phyloP scores from a whole-genome alignment of 331 rosid species.

The Malus hybrid region DNA sequence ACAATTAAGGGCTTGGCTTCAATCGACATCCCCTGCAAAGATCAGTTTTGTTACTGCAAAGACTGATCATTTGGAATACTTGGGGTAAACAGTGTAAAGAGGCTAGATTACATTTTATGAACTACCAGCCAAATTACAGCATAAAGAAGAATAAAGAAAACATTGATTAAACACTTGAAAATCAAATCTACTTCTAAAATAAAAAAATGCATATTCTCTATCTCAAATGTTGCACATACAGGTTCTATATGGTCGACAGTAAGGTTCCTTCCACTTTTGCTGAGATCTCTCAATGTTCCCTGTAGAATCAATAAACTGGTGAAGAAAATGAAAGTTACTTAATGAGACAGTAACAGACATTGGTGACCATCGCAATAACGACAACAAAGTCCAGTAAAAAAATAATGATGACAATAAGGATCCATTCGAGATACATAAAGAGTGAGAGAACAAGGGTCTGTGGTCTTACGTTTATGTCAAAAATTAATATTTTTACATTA shows the following conservation, averaged over 20 bases:
- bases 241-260: conserved; percentile 54
- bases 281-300: conserved; percentile 98
- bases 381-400: too few species aligned
- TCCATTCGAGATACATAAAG: not conserved
- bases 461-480: not conserved
- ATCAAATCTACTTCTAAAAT: not conserved
- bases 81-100: not conserved
- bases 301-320: conserved; percentile 37
- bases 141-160: not conserved
- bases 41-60: conserved; percentile 12
- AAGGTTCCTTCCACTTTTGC: conserved; percentile 74
- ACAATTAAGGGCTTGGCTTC: conserved; percentile 66
- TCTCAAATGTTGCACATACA: conserved; percentile 36
- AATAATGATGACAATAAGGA: not conserved
- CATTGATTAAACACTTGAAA: not conserved
- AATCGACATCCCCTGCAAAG: conserved; percentile 56
- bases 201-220: not conserved
- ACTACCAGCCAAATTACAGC: not conserved
- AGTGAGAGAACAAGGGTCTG: not conserved
- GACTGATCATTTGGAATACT: not conserved
- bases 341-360: not conserved
- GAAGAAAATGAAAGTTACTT: conserved; percentile 2
- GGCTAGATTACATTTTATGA: too few species aligned
- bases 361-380: not conserved
- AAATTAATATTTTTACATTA: not conserved